phyloP scores from a whole-genome alignment of 768 basidiomycete species.

The Lanmaoa rubissima region DNA sequence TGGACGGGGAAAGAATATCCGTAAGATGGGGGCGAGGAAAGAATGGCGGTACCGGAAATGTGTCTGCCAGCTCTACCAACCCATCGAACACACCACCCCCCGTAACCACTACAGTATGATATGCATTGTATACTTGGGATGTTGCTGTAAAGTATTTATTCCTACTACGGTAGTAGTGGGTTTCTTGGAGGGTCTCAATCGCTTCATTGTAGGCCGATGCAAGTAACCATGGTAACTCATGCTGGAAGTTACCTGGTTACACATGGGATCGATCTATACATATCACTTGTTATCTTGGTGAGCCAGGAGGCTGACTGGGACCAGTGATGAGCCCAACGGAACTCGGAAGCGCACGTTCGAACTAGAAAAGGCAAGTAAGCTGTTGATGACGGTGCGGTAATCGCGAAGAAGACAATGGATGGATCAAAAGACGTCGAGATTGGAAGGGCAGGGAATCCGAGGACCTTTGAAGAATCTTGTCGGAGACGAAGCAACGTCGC shows the following conservation, averaged over 20 bases:
- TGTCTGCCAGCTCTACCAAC: constrained; percentile 14
- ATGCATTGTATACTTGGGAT: background rate
- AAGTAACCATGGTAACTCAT: too few species aligned
- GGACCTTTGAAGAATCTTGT: constrained; percentile 47
- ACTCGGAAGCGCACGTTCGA: constrained; percentile 42
- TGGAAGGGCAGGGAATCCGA: constrained; percentile 53
- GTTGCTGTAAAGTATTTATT: background rate
- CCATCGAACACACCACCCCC: constrained; percentile 3
- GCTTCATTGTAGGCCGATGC: too few species aligned
- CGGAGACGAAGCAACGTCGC: constrained; percentile 52
- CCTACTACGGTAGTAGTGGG: too few species aligned
- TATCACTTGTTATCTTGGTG: background rate
- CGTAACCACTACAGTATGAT: constrained; percentile 13
- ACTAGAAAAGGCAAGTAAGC: constrained; percentile 41
- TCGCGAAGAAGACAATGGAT: constrained; percentile 52
- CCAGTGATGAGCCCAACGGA: background rate
- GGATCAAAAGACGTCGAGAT: constrained; percentile 50
- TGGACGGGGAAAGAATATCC: constrained; percentile 66
- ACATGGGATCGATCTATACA: background rate
- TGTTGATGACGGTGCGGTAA: constrained; percentile 48
- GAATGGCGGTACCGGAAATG: constrained; percentile 38
- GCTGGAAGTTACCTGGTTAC: background rate
- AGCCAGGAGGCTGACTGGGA: background rate
- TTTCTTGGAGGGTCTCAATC: too few species aligned
- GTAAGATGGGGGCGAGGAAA: constrained; percentile 90